phyloP scores from a whole-genome alignment of 306 rosid genomes.

The Argentina anserina region DNA sequence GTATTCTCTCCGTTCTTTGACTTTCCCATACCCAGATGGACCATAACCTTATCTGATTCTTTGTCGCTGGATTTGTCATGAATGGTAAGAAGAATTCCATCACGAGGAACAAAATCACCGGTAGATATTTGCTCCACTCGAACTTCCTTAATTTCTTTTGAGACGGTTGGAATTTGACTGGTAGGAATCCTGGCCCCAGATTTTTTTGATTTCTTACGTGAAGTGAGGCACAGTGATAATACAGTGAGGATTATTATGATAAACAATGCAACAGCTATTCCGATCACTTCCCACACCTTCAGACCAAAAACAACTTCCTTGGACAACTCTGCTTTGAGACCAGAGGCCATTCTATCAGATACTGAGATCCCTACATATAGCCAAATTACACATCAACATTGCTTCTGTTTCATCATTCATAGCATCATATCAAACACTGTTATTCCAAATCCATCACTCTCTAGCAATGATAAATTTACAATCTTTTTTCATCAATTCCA shows the following conservation, averaged over 20 bases:
- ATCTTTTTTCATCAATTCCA: constrained; percentile 5
- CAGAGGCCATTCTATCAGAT: constrained; percentile 47
- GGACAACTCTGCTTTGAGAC: constrained; percentile 62
- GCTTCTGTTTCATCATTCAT: constrained; percentile 13
- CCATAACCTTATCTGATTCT: constrained; percentile 72
- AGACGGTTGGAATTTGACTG: constrained; percentile 75
- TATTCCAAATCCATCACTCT: constrained; percentile 14
- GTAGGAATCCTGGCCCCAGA: constrained; percentile 44
- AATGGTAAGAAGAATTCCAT: constrained; percentile 79
- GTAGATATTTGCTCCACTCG: constrained; percentile 72
- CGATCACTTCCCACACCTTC: constrained; percentile 85
- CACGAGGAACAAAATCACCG: constrained; percentile 64
- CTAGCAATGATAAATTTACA: not conserved
- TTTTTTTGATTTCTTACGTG: constrained; percentile 65
- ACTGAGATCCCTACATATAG: constrained; percentile 38
- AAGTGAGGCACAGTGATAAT: constrained; percentile 70
- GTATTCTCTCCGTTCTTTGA: constrained; percentile 55
- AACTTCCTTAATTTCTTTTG: constrained; percentile 91
- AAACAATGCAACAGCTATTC: constrained; percentile 68
- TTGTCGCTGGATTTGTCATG: constrained; percentile 74
- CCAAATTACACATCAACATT: constrained; percentile 18
- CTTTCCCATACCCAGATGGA: constrained; percentile 73
- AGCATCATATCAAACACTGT: constrained; percentile 8
- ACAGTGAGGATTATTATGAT: constrained; percentile 61
- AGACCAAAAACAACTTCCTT: constrained; percentile 62